Evolutionary conservation across 2,329 filamentous ascomycete species (phyloP).

Genomic region (Septoria linicola): DNA sequence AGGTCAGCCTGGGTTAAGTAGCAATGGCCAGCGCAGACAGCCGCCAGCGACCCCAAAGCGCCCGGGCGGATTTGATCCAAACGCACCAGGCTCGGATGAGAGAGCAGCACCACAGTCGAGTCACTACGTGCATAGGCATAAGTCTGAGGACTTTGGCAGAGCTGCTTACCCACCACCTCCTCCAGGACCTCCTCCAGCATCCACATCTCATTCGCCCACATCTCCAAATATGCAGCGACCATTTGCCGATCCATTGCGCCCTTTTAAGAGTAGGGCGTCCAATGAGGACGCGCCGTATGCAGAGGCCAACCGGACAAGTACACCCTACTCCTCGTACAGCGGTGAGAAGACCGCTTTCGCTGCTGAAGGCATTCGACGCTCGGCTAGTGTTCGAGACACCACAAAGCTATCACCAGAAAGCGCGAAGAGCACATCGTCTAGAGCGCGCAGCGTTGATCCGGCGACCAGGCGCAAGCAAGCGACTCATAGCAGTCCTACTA

Average conservation of each 20-base stretch:
- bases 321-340: constrained; percentile 54
- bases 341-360: constrained; percentile 60
- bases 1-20: constrained; percentile 40
- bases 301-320: constrained; percentile 51
- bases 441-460: constrained; percentile 22
- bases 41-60: constrained; percentile 47
- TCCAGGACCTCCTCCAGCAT: constrained; percentile 42
- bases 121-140: constrained; percentile 32
- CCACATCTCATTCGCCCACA: constrained; percentile 27
- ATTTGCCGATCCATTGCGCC: constrained; percentile 39
- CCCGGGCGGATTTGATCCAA: constrained; percentile 56
- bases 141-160: constrained; percentile 33
- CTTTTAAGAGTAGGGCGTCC: constrained; percentile 35
- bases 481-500: constrained; percentile 7
- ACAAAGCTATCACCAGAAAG: constrained; percentile 31
- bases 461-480: constrained; percentile 17
- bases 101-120: constrained; percentile 47
- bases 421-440: constrained; percentile 32
- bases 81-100: constrained; percentile 59
- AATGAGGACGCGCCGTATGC: constrained; percentile 43
- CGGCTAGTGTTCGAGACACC: constrained; percentile 53
- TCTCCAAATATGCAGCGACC: constrained; percentile 40
- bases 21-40: constrained; percentile 38
- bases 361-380: constrained; percentile 52
- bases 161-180: constrained; percentile 35